Base-by-base conservation (phyloP, 768 basidiomycete species). In the Asterophora lycoperdoides region DNA sequence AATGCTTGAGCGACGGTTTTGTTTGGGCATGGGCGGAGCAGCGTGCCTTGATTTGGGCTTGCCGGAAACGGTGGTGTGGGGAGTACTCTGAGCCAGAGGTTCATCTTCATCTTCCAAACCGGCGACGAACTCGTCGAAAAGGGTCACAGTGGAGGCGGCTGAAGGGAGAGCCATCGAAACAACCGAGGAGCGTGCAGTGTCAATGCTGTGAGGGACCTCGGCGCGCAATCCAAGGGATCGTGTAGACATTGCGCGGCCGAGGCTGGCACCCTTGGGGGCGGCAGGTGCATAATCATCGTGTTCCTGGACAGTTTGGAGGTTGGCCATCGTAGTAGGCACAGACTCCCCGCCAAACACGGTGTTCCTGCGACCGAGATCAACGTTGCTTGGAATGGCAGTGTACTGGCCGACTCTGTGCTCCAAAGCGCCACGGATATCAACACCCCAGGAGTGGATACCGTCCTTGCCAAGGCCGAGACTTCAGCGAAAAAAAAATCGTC, bases 391-490 rank as follows among this genome's bases (percentile, higher is more conserved):
- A 35, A 71, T 57, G 13, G 68, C 61, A 30, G 66, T 65, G 54
- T 75, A 66, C 41, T 73, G 70, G 2, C 61, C 71, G 44, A 68
- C 62, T 44, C 69, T 71, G 41, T 44, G 61, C 41, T 80, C 77
- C 19, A 83, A 54, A 5, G 75, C 77, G 48, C 63, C 70, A 52
- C 74, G 71, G 32, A 83, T 64, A n/a, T 84, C 83, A 4, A 69
- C 69, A 51, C 72, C 69, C 81, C 77, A 83, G 32, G 78, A 71
- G 39, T 79, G 76, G 9, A 77, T 52, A 14, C 77, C 78, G 48
- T 80, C 80, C 60, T 79, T 81, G 36, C 79, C 79, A 32, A 87
- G 77, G 52, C 79, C 71, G 23, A 86, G 72, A 53, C 84, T 88
- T 48, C n/a, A 41, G 13, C n/a, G 3, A 28, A 34, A 7, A 48